Evolutionary conservation across 2,329 filamentous ascomycete species (phyloP).

Genomic region (Plectosphaerella plurivora): DNA sequence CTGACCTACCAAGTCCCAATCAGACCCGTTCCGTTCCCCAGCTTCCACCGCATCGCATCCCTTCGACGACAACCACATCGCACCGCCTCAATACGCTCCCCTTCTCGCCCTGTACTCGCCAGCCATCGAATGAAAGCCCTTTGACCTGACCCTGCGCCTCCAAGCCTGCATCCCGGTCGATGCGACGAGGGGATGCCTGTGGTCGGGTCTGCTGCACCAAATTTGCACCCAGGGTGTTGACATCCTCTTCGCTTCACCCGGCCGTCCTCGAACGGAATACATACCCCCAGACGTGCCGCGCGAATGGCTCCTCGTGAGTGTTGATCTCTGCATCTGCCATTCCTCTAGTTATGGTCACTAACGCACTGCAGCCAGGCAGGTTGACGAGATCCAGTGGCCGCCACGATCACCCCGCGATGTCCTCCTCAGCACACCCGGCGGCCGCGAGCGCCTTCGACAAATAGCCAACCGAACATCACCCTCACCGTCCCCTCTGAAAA

Average conservation of each 20-base stretch:
- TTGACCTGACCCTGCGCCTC: not conserved
- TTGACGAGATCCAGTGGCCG: slow-evolving; percentile 55
- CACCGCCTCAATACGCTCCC: no score
- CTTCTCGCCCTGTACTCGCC: no score
- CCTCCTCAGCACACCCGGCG: slow-evolving; percentile 67
- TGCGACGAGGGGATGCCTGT: not conserved
- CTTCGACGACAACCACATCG: no score
- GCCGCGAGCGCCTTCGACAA: slow-evolving; percentile 69
- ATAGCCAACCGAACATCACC: slow-evolving; percentile 63
- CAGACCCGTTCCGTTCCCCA: no score
- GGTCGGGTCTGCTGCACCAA: not conserved
- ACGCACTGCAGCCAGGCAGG: slow-evolving; percentile 10
- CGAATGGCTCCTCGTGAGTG: not conserved
- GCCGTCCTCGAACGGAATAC: no score
- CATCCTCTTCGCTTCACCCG: no score
- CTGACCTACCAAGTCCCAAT: no score
- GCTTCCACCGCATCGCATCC: no score
- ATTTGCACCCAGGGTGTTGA: not conserved
- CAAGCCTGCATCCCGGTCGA: not conserved
- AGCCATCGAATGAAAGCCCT: not conserved
- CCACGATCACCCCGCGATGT: slow-evolving; percentile 63
- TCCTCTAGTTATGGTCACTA: no score
- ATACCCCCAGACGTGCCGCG: not conserved
- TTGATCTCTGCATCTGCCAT: not conserved
- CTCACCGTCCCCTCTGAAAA: slow-evolving; percentile 62